Conservation (phyloP, 78 protist species). For the Protostelium mycophagum region DNA sequence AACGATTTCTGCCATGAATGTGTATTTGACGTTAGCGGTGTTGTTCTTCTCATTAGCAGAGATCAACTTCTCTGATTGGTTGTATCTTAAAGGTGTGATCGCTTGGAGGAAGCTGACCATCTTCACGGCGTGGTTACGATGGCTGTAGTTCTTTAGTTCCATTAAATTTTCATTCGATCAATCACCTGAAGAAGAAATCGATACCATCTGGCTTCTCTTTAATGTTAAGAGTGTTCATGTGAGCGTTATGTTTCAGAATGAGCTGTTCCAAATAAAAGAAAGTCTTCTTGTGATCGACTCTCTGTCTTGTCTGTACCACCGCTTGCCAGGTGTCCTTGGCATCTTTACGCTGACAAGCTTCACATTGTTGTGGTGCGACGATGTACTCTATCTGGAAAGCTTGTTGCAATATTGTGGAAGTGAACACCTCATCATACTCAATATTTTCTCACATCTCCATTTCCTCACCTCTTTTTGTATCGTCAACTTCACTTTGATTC, state of each 20-base stretch:
- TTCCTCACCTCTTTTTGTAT: constrained; percentile 87
- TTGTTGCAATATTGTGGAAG: constrained; percentile 72
- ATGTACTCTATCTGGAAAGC: constrained; percentile 86
- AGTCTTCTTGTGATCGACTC: constrained; percentile 94
- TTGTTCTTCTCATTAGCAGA: constrained; percentile 82
- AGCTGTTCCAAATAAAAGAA: constrained; percentile 95
- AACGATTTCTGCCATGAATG: constrained; percentile 89
- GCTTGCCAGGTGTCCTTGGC: constrained; percentile 95
- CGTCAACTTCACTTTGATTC: constrained; percentile 90
- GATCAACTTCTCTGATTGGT: constrained; percentile 78
- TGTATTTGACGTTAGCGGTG: constrained; percentile 81
- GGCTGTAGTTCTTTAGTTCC: no score
- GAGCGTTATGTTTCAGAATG: constrained; percentile 92
- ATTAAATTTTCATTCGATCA: no score
- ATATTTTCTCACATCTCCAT: no score
- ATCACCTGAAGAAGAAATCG: constrained; percentile 89
- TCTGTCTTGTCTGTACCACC: constrained; percentile 93
- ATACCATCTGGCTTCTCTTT: constrained; percentile 87
- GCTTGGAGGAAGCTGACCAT: constrained; percentile 80
- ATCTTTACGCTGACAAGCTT: constrained; percentile 76
- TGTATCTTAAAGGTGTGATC: constrained; percentile 68
- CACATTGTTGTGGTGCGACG: constrained; percentile 83
- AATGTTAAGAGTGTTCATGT: constrained; percentile 66
- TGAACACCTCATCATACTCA: constrained; percentile 20
- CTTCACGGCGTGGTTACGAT: constrained; percentile 72